Evolutionary conservation across 352 stramenopile genomes (phyloP).

Genomic region (Pythium scleroteichum): DNA sequence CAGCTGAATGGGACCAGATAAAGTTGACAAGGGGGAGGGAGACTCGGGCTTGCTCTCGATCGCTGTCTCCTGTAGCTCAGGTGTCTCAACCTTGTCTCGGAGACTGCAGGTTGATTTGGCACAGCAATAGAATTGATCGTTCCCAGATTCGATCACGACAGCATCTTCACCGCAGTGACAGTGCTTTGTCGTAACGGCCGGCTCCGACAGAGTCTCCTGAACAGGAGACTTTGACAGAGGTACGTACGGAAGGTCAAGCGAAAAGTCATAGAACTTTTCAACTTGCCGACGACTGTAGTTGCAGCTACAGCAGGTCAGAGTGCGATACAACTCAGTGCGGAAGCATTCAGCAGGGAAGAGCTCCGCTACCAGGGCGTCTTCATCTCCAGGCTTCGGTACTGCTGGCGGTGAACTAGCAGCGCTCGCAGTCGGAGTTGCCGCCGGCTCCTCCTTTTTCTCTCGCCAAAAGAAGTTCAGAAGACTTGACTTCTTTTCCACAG

Average conservation of each 20-base stretch:
- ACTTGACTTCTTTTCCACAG: slow-evolving; percentile 42
- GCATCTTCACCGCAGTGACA: slow-evolving; percentile 66
- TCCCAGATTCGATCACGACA: slow-evolving; percentile 33
- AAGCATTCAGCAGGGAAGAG: slow-evolving; percentile 79
- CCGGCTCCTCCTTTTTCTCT: slow-evolving; percentile 23
- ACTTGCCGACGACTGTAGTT: slow-evolving; percentile 75
- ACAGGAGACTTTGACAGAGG: background rate
- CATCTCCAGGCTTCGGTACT: slow-evolving; percentile 13
- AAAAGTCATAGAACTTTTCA: slow-evolving; percentile 88
- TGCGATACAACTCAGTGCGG: slow-evolving; percentile 71
- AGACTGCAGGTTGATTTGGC: slow-evolving; percentile 64
- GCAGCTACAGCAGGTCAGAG: slow-evolving; percentile 76
- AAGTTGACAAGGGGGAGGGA: no score
- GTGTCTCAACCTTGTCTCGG: slow-evolving; percentile 35
- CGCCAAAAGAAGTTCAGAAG: slow-evolving; percentile 64
- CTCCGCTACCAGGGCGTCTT: slow-evolving; percentile 47
- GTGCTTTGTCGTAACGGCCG: slow-evolving; percentile 19
- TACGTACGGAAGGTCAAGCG: slow-evolving; percentile 64
- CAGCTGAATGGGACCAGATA: slow-evolving; percentile 37
- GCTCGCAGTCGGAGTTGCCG: background rate
- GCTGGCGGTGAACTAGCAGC: no score
- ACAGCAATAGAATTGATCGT: slow-evolving; percentile 53
- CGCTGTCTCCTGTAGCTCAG: background rate
- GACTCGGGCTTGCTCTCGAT: background rate
- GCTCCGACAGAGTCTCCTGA: slow-evolving; percentile 1